Conservation (phyloP, 2,329 filamentous ascomycete species). For the Cryphonectria naterciae region DNA sequence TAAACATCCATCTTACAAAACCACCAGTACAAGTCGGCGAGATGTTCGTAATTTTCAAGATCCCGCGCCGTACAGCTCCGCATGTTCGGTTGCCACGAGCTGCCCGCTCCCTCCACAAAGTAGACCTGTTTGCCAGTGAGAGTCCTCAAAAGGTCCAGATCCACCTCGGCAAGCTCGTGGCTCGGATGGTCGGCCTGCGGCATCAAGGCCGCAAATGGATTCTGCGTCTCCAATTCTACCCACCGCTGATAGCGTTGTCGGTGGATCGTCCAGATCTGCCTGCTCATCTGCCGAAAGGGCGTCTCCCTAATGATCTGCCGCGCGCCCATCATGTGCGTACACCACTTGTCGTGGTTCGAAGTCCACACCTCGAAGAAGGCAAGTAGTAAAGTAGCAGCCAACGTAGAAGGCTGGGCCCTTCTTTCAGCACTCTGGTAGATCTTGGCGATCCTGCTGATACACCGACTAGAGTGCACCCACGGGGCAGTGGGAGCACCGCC, state of each 20-base stretch:
- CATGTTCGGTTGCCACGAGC: slow-evolving; percentile 21
- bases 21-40: slow-evolving; percentile 94
- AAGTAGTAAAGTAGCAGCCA: slow-evolving; percentile 86
- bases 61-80: slow-evolving; percentile 58
- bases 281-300: slow-evolving; percentile 74
- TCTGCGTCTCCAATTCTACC: slow-evolving; percentile 22
- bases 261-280: slow-evolving; percentile 69
- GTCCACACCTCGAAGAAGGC: slow-evolving; percentile 95
- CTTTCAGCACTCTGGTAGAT: slow-evolving; percentile 72
- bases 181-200: slow-evolving; percentile 32
- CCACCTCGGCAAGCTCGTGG: slow-evolving; percentile 44
- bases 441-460: slow-evolving; percentile 76
- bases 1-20: slow-evolving; percentile 93
- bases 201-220: slow-evolving; percentile 33
- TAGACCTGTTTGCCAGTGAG: slow-evolving; percentile 46
- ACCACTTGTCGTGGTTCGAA: slow-evolving; percentile 95
- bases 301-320: slow-evolving; percentile 82
- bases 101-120: slow-evolving; percentile 30
- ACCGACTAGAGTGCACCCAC: slow-evolving; percentile 88
- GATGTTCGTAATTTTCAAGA: slow-evolving; percentile 76
- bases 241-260: slow-evolving; percentile 37
- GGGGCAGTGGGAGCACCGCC: slow-evolving; percentile 75
- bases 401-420: slow-evolving; percentile 75
- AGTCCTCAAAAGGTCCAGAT: slow-evolving; percentile 46
- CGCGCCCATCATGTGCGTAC: slow-evolving; percentile 84